A percentile compares a stretch with the other conserved stretches of the same genome.
Conservation (phyloP, 371 early-diverging fungal genomes). For the Nematocida sp. region DNA sequence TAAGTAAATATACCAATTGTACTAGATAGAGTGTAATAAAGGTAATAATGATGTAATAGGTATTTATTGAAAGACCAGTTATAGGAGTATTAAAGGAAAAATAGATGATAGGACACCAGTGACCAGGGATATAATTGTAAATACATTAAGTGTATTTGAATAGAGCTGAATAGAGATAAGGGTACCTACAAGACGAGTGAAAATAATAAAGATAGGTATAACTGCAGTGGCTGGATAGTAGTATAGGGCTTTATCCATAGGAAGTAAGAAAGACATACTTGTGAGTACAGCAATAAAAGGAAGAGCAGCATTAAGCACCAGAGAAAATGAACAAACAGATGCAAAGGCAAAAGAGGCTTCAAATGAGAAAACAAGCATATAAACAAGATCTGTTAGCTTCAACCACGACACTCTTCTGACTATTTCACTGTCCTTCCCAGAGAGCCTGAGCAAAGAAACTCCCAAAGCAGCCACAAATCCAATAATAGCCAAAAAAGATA, state of each 20-base stretch:
- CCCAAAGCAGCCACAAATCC: neutral
- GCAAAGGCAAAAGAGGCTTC: slow-evolving; percentile 35
- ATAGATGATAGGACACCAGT: slow-evolving; percentile 23
- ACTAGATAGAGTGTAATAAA: neutral
- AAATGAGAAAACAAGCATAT: slow-evolving; percentile 23
- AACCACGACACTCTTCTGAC: neutral
- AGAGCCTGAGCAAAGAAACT: slow-evolving; percentile 8
- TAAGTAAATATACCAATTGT: too few relatives aligned
- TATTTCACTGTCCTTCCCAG: neutral
- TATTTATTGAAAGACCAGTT: neutral
- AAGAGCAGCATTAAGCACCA: neutral
- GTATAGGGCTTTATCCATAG: slow-evolving; percentile 49
- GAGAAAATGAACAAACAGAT: slow-evolving; percentile 12
- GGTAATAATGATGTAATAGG: neutral
- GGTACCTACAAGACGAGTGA: slow-evolving; percentile 1
- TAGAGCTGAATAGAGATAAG: neutral
- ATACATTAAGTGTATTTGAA: neutral
- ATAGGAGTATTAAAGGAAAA: slow-evolving; percentile 47
- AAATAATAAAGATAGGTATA: slow-evolving; percentile 42
- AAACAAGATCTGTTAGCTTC: slow-evolving; percentile 24
- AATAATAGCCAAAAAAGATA: neutral
- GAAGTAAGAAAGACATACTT: slow-evolving; percentile 24
- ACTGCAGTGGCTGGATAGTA: slow-evolving; percentile 53
- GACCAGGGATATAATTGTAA: slow-evolving; percentile 6
- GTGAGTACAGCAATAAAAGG: slow-evolving; percentile 5